These are phyloP conservation scores for Daldinia eschscholtzii DNA, from an alignment of 2,329 filamentous ascomycete genomes.

Conservation along the genomic window DNA sequence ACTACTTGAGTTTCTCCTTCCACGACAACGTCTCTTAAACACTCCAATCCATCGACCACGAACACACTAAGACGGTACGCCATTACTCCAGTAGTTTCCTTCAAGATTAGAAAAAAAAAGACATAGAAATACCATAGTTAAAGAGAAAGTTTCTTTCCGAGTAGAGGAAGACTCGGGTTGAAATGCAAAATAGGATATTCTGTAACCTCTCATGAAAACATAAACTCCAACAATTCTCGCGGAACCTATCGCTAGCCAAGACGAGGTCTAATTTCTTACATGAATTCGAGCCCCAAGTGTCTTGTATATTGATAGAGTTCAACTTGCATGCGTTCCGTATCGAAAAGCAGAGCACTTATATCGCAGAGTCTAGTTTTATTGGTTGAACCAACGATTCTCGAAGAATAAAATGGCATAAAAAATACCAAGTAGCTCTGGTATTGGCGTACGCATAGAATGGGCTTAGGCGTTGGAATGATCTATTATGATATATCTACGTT, in stretches of 20 bases:
- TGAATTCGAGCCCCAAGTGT: conserved; percentile 8
- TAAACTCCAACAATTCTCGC: conserved; percentile 6
- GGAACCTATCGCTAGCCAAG: conserved; percentile 1
- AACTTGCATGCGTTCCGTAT: background rate
- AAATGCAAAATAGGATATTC: background rate
- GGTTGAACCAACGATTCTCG: background rate
- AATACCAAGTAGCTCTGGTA: background rate
- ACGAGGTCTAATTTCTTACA: conserved; percentile 5
- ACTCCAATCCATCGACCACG: background rate
- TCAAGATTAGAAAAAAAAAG: background rate
- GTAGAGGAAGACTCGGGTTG: background rate
- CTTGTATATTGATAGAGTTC: background rate
- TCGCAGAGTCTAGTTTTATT: background rate
- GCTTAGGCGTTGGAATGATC: background rate
- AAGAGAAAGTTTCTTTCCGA: background rate
- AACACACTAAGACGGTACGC: background rate
- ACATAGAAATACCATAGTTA: background rate
- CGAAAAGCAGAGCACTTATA: conserved; percentile 1
- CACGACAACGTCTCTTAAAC: background rate
- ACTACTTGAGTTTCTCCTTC: background rate
- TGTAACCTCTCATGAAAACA: background rate
- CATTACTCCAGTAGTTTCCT: background rate
- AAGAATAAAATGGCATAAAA: background rate
- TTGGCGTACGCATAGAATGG: background rate
- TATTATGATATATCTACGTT: background rate